Percentiles rank a stretch among this genome's conserved stretches.
phyloP scores from a whole-genome alignment of 2,329 filamentous ascomycete genomes.

The Hymenoscyphus occultus region DNA sequence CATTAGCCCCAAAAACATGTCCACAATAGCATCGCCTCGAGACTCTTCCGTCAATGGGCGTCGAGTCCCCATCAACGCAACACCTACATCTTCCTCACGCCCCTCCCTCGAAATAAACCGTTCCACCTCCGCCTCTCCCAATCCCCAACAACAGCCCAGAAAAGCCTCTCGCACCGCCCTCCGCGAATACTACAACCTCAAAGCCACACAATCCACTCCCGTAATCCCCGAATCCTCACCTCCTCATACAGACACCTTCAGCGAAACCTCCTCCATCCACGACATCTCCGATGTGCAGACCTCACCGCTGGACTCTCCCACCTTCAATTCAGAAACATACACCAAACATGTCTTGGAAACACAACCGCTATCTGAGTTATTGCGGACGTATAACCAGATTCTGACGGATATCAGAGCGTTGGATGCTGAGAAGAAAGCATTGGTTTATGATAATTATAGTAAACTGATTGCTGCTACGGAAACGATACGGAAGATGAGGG shows the following conservation, averaged over 20 bases:
- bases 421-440: slow-evolving; percentile 92
- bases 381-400: slow-evolving; percentile 68
- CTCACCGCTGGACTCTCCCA: slow-evolving; percentile 69
- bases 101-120: slow-evolving; percentile 67
- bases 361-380: slow-evolving; percentile 63
- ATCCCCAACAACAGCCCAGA: slow-evolving; percentile 31
- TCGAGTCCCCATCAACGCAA: slow-evolving; percentile 54
- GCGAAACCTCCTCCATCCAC: slow-evolving; percentile 40
- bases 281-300: slow-evolving; percentile 52
- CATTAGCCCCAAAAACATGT: slow-evolving; percentile 46
- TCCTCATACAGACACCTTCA: slow-evolving; percentile 24
- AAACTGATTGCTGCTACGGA: slow-evolving; percentile 96
- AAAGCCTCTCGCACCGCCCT: slow-evolving; percentile 72
- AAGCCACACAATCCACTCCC: slow-evolving; percentile 36
- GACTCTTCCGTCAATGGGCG: slow-evolving; percentile 57
- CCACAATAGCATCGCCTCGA: slow-evolving; percentile 62
- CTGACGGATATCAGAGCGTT: slow-evolving; percentile 81
- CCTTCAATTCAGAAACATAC: slow-evolving; percentile 71
- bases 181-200: slow-evolving; percentile 92
- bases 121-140: slow-evolving; percentile 57
- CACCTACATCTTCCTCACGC: slow-evolving; percentile 72
- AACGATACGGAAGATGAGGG: slow-evolving; percentile 86
- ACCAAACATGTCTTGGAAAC: slow-evolving; percentile 59
- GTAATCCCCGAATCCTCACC: slow-evolving; percentile 20
- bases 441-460: slow-evolving; percentile 98